A percentile compares a stretch with the other conserved stretches of the same genome.
Conservation (phyloP, 1,284 basidiomycete species). For the Pseudozyma tsukubaensis region DNA sequence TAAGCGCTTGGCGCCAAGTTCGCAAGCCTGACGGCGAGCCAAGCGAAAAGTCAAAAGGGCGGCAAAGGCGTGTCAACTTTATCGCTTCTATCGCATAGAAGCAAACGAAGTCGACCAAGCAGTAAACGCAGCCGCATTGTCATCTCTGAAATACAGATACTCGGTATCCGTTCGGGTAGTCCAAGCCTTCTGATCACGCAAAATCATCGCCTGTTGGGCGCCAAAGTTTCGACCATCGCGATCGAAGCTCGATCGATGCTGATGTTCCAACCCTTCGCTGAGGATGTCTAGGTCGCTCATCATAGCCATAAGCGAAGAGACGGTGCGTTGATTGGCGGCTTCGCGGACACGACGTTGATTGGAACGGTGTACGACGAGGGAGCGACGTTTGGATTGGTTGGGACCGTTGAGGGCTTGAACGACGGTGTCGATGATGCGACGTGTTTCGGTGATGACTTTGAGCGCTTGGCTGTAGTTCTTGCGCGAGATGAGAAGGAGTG, state of each 20-base stretch:
- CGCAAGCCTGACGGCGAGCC: no score
- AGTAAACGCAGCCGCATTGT: conserved; percentile 58
- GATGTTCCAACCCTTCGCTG: conserved; percentile 56
- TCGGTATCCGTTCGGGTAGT: conserved; percentile 59
- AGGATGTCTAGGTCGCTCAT: conserved; percentile 60
- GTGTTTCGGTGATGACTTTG: conserved; percentile 57
- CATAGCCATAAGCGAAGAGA: conserved; percentile 59
- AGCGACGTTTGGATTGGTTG: conserved; percentile 28
- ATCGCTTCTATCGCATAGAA: conserved; percentile 17
- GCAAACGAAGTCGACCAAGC: conserved; percentile 51
- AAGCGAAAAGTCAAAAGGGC: no score
- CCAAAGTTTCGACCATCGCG: conserved; percentile 60
- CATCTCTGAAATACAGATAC: conserved; percentile 52
- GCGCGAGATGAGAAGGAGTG: conserved; percentile 59
- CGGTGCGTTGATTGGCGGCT: conserved; percentile 48
- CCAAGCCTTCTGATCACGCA: conserved; percentile 65
- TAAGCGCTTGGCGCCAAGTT: no score
- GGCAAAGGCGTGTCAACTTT: no score
- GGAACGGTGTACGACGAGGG: conserved; percentile 34
- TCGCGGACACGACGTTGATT: conserved; percentile 51
- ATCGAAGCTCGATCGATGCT: conserved; percentile 54
- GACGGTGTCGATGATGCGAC: conserved; percentile 64
- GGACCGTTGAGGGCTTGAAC: conserved; percentile 52
- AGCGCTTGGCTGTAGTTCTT: conserved; percentile 60
- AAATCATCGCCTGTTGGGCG: conserved; percentile 64